These are phyloP conservation scores for Alopecurus myosuroides DNA, from an alignment of 176 grass and related monocot genomes.

Conservation along the genomic window DNA sequence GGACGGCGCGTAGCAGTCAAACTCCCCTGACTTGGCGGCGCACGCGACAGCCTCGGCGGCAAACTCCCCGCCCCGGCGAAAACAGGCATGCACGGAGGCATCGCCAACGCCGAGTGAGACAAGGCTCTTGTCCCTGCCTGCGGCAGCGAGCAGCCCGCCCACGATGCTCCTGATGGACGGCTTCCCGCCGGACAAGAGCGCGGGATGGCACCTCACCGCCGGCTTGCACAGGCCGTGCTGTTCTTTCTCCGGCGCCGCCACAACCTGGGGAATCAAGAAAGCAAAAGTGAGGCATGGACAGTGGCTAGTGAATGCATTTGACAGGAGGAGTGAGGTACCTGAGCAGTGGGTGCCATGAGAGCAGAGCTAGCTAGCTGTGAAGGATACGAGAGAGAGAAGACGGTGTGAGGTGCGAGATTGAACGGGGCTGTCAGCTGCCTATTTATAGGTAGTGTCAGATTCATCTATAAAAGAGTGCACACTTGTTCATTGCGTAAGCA, in stretches of 20 bases:
- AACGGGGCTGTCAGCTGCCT: too few relatives aligned
- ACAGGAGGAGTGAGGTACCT: neutral
- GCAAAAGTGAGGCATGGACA: neutral
- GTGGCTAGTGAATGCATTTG: neutral
- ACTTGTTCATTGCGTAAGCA: too few relatives aligned
- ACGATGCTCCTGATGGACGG: conserved; percentile 70
- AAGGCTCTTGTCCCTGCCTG: too few relatives aligned
- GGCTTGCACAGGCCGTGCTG: neutral
- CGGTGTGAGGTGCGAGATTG: neutral
- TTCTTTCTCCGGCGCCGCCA: neutral
- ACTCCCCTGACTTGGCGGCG: too few relatives aligned
- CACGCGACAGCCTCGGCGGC: too few relatives aligned
- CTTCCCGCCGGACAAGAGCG: conserved; percentile 44
- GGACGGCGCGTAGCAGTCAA: too few relatives aligned
- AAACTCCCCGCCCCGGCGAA: too few relatives aligned
- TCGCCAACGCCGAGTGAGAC: too few relatives aligned
- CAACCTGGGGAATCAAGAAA: neutral
- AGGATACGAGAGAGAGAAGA: neutral
- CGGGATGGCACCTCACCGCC: conserved; percentile 50
- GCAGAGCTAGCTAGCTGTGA: neutral
- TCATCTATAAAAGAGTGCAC: too few relatives aligned
- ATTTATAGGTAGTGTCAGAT: too few relatives aligned
- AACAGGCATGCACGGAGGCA: too few relatives aligned
- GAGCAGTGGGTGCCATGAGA: conserved; percentile 39
- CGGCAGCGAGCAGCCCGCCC: conserved; percentile 30